Evolutionary conservation across 176 grass and related monocot genomes (phyloP), one percentile per base, ranked within the genome.

Genomic region (Echinochloa phyllopogon): DNA sequence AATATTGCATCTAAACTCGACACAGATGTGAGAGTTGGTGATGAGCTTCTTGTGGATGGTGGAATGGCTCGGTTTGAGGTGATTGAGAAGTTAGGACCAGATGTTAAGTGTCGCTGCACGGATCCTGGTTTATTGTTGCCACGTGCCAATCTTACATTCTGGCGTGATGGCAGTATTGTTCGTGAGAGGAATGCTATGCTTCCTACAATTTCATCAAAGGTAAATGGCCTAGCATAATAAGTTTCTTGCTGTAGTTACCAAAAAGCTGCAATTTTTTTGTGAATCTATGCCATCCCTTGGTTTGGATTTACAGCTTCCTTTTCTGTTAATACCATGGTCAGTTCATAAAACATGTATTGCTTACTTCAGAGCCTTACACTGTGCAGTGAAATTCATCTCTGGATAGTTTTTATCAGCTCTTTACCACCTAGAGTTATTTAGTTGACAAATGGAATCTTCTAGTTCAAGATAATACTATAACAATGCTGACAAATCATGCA

Each of bases 121-220:
- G 96, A 98, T 88, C 93, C 96, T 85, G 96, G 96, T 83, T 65
- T 98, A 39, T 73, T 98, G 68, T 80, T 98, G 77, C 93, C 96
- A 71, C 93, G 96, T 38, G 96, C 93, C 69, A 98, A 98, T 83
- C 89, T 98, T 80, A 98, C 93, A 80, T 98, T 94, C 74, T 98
- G 93, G 96, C 83, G 93, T 57, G 90, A 96, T 58, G 93, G 93
- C 21, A 92, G 89, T 82, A 81, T 98, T 56, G 96, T 98, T 4
- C 91, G 89, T 18, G 96, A 94, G 80, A 89, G 92, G 69, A 98
- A 98, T 87, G 89, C 96, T 44, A 94, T 98, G 96, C 96, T 98
- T 86, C 96, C 96, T 61, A 98, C 96, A 77, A 98, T 98, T 90
- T 95, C 96, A 85, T 95, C 96, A 9, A 98, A 98, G 93, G 96